Percentiles rank a stretch among this genome's conserved stretches.
Conservation (phyloP, 2,329 filamentous ascomycete species). For the Trichothecium roseum region DNA sequence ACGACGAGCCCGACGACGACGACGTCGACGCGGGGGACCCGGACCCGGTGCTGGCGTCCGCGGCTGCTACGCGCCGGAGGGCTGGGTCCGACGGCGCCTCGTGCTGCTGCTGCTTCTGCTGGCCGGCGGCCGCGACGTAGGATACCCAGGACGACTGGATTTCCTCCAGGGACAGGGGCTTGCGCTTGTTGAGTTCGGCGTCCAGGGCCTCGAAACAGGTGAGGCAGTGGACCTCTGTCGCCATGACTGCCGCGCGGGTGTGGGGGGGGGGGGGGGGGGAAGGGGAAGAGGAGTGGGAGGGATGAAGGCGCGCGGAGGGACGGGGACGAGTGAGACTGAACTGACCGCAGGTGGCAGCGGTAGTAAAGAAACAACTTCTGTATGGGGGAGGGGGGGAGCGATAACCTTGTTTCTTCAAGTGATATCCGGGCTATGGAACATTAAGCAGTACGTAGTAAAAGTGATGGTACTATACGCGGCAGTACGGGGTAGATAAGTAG, state of each 20-base stretch:
- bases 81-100: constrained; percentile 26
- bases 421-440: too few relatives aligned
- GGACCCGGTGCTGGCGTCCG: constrained; percentile 13
- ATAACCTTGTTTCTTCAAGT: too few relatives aligned
- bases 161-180: constrained; percentile 54
- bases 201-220: constrained; percentile 85
- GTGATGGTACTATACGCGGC: too few relatives aligned
- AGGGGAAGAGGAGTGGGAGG: neutral
- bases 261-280: neutral
- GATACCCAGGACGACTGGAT: constrained; percentile 56
- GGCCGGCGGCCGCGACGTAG: constrained; percentile 16
- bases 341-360: too few relatives aligned
- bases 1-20: constrained; percentile 20
- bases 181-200: constrained; percentile 61
- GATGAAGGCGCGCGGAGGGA: neutral
- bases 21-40: constrained; percentile 25
- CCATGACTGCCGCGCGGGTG: constrained; percentile 48
- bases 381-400: too few relatives aligned
- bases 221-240: constrained; percentile 74
- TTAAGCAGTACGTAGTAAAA: too few relatives aligned
- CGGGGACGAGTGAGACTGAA: too few relatives aligned
- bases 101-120: constrained; percentile 5
- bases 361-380: too few relatives aligned
- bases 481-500: too few relatives aligned
- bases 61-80: constrained; percentile 27